Percentiles rank a stretch among this genome's conserved stretches.
Evolutionary conservation across 257 asterid species (phyloP).

Genomic region (Paulownia fortunei): DNA sequence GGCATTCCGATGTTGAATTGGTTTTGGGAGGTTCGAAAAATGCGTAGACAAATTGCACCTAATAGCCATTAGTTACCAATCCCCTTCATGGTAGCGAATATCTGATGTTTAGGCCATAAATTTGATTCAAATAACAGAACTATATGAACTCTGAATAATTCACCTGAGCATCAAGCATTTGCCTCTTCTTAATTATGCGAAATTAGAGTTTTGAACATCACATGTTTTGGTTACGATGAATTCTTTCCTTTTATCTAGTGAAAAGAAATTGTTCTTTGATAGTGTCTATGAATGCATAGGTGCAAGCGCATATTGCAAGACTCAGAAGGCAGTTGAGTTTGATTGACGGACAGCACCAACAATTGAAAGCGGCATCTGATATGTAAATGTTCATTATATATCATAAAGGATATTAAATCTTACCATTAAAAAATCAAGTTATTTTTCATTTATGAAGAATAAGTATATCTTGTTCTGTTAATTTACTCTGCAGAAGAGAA

Average conservation of each 20-base stretch:
- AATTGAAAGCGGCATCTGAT: constrained; percentile 60
- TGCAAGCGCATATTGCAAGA: constrained; percentile 89
- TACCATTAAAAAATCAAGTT: constrained; percentile 34
- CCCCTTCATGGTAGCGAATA: constrained; percentile 16
- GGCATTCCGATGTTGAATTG: not conserved
- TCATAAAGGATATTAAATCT: constrained; percentile 25
- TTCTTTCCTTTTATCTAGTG: not conserved
- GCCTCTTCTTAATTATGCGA: constrained; percentile 14
- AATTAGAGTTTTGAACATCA: constrained; percentile 6
- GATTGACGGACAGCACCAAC: constrained; percentile 77
- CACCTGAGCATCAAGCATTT: constrained; percentile 2
- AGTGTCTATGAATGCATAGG: constrained; percentile 50
- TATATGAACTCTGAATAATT: constrained; percentile 15
- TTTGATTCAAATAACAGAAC: constrained; percentile 8
- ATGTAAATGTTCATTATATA: constrained; percentile 46
- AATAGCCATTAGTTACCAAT: not conserved
- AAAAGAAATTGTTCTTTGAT: constrained; percentile 30
- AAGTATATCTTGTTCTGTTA: constrained; percentile 24
- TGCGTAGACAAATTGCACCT: not conserved
- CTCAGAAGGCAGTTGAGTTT: constrained; percentile 75
- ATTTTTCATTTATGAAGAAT: constrained; percentile 15
- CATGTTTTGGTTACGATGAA: constrained; percentile 9
- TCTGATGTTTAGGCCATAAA: constrained; percentile 5
- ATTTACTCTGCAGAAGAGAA: constrained; percentile 25
- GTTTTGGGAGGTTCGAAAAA: not conserved